phyloP scores from a whole-genome alignment of 2,329 filamentous ascomycete genomes.

The Bipolaris cookei region DNA sequence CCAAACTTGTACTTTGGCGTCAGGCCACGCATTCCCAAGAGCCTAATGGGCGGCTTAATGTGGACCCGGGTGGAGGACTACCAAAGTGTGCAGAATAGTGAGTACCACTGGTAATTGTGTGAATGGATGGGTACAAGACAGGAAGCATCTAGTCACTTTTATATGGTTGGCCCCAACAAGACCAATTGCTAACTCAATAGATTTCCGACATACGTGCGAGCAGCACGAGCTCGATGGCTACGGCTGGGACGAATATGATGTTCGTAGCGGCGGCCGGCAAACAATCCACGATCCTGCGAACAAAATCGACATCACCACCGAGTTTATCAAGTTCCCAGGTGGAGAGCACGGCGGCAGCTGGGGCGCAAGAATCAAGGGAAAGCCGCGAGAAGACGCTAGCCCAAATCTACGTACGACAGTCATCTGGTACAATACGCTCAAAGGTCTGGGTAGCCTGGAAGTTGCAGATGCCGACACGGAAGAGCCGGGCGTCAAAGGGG shows the following conservation, averaged over 20 bases:
- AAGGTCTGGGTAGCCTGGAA: conserved; percentile 73
- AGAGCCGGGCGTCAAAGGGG: conserved; percentile 60
- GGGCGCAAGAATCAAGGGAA: conserved; percentile 86
- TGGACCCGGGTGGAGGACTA: conserved; percentile 89
- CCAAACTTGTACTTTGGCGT: conserved; percentile 95
- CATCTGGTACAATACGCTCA: conserved; percentile 81
- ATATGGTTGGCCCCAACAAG: neutral
- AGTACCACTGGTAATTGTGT: conserved; percentile 41
- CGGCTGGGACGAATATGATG: conserved; percentile 97
- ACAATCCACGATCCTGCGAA: conserved; percentile 91
- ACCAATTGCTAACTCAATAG: conserved; percentile 55
- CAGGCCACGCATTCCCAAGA: conserved; percentile 79
- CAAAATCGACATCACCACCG: conserved; percentile 86
- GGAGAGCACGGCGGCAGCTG: conserved; percentile 87
- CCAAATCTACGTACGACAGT: conserved; percentile 74
- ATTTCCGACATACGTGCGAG: conserved; percentile 92
- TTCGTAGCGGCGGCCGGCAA: conserved; percentile 83
- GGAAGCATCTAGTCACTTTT: neutral
- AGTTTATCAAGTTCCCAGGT: conserved; percentile 91
- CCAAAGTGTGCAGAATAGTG: conserved; percentile 75
- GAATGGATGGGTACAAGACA: neutral
- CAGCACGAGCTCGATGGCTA: conserved; percentile 96
- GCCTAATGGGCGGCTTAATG: conserved; percentile 80
- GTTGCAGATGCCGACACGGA: conserved; percentile 59
- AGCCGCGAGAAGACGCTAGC: conserved; percentile 71